Evolutionary conservation across 2,329 filamentous ascomycete genomes (phyloP).

Genomic region (Byssothecium circinans): DNA sequence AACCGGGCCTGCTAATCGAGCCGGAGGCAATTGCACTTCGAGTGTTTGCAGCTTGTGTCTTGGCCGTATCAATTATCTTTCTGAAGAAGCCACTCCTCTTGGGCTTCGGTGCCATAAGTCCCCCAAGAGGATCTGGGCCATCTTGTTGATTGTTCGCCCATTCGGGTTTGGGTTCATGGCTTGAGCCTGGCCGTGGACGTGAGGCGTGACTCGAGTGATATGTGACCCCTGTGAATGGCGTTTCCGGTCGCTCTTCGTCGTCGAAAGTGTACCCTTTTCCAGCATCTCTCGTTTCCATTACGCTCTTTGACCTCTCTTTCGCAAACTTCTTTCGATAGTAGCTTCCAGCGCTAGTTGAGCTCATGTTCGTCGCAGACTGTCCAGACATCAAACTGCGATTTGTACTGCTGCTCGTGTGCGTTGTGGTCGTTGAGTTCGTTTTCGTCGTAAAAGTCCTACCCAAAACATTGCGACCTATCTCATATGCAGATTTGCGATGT

Average conservation of each 20-base stretch:
- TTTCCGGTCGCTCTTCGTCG: conserved; percentile 50
- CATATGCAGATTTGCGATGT: conserved; percentile 75
- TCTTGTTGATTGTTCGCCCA: conserved; percentile 55
- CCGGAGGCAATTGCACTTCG: conserved; percentile 78
- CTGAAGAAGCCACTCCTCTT: conserved; percentile 87
- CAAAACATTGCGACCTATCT: conserved; percentile 69
- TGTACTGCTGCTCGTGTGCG: conserved; percentile 69
- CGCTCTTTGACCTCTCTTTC: conserved; percentile 62
- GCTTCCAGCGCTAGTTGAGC: conserved; percentile 92
- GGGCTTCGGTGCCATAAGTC: conserved; percentile 74
- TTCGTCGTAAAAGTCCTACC: conserved; percentile 85
- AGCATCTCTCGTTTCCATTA: conserved; percentile 58
- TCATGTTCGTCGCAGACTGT: conserved; percentile 84
- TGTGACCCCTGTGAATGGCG: conserved; percentile 72
- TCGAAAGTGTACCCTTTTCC: conserved; percentile 43
- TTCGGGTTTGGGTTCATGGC: conserved; percentile 43
- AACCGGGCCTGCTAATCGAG: conserved; percentile 46
- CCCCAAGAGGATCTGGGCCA: conserved; percentile 70
- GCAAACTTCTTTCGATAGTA: conserved; percentile 73
- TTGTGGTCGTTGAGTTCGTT: conserved; percentile 74
- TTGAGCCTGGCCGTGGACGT: conserved; percentile 58
- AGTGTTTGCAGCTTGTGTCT: conserved; percentile 88
- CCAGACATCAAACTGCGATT: conserved; percentile 92
- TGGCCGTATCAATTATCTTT: conserved; percentile 90
- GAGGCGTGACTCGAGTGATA: conserved; percentile 88